Conservation (phyloP, 2,329 filamentous ascomycete genomes). For the Scleromitrula shiraiana region DNA sequence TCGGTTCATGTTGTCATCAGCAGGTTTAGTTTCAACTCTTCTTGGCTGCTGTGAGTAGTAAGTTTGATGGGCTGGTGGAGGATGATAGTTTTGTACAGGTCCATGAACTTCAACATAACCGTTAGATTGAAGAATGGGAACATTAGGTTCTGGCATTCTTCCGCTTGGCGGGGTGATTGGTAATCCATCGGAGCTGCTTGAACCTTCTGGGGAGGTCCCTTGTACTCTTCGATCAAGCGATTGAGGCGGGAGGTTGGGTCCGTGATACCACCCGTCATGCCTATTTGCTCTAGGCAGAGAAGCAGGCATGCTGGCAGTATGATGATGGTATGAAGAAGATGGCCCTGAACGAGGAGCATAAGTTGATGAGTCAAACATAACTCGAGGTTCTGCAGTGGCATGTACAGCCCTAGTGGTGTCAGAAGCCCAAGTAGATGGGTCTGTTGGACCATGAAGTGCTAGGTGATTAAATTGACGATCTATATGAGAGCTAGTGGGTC, state of each 20-base stretch:
- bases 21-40: slow-evolving; percentile 7
- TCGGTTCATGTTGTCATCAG: slow-evolving; percentile 43
- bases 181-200: slow-evolving; percentile 43
- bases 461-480: slow-evolving; percentile 44
- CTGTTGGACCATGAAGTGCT: slow-evolving; percentile 49
- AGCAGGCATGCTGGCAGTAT: slow-evolving; percentile 52
- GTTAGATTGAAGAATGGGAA: slow-evolving; percentile 43
- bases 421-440: slow-evolving; percentile 49
- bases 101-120: slow-evolving; percentile 38
- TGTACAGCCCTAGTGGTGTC: slow-evolving; percentile 49
- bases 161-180: slow-evolving; percentile 41
- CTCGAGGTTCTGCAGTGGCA: slow-evolving; percentile 44
- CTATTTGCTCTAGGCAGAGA: slow-evolving; percentile 53
- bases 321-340: slow-evolving; percentile 36
- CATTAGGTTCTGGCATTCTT: slow-evolving; percentile 42
- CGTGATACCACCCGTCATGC: slow-evolving; percentile 67
- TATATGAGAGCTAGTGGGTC: slow-evolving; percentile 6
- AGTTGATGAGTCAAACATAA: slow-evolving; percentile 47
- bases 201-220: slow-evolving; percentile 46
- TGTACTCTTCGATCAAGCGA: slow-evolving; percentile 26
- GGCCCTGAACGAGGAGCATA: slow-evolving; percentile 29
- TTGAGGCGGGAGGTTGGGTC: slow-evolving; percentile 33
- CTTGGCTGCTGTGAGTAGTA: slow-evolving; percentile 17
- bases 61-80: slow-evolving; percentile 18
- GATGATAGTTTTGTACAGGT: slow-evolving; percentile 9